phyloP scores from a whole-genome alignment of 345 rosid genomes.

The Salix arbutifolia region DNA sequence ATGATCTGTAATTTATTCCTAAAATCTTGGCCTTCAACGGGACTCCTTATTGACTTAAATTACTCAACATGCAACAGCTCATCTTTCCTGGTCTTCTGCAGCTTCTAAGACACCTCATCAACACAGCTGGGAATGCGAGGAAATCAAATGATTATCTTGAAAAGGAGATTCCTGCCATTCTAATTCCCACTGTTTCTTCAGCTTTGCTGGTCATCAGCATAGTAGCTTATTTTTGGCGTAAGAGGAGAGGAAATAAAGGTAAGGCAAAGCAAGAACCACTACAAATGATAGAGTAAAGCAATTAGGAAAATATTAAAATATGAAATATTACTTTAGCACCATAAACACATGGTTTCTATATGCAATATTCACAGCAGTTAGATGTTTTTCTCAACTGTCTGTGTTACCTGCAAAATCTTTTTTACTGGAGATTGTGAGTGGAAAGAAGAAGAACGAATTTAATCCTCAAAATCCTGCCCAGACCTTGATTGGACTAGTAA shows the following conservation, averaged over 20 bases:
- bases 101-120: no score
- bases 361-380: no score
- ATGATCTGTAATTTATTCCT: no score
- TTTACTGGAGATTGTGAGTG: neutral
- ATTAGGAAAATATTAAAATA: no score
- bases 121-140: neutral
- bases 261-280: neutral
- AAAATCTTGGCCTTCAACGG: no score
- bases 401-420: no score
- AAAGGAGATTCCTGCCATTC: neutral
- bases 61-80: no score
- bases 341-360: no score
- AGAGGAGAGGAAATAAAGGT: neutral
- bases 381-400: no score
- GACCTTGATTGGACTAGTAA: slow-evolving; percentile 16
- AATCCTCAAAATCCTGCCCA: neutral
- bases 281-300: neutral
- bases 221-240: neutral
- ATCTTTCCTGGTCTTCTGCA: no score
- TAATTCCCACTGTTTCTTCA: neutral
- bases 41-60: no score
- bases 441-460: slow-evolving; percentile 12
- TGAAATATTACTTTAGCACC: no score
- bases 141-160: neutral
- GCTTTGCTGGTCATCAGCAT: neutral